Conservation (phyloP, 305 asterid genomes). For the Solanum chacoense region DNA sequence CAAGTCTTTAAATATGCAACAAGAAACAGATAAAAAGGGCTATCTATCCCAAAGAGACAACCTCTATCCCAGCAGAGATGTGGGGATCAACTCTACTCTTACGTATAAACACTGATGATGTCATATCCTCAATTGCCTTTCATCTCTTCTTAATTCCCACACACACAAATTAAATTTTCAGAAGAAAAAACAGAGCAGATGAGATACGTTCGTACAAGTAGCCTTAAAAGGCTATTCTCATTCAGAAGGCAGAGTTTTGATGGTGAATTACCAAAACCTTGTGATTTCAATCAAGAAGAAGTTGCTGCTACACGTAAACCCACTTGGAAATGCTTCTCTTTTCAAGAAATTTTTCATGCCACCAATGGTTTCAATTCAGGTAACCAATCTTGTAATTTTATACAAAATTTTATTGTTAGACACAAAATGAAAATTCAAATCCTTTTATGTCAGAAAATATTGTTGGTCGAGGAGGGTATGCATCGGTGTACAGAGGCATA, state of each 20-base stretch:
- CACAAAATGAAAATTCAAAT: not conserved
- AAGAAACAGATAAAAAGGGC: conserved; percentile 4
- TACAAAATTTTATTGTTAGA: not conserved
- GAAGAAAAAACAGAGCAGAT: conserved; percentile 11
- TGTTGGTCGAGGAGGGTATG: conserved; percentile 98
- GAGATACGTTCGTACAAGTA: conserved; percentile 75
- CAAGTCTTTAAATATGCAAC: conserved; percentile 3
- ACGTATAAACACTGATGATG: not conserved
- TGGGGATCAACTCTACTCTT: not conserved
- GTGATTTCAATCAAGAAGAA: conserved; percentile 9
- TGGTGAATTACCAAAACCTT: conserved; percentile 28
- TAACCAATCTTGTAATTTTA: not conserved
- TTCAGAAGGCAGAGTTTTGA: conserved; percentile 46
- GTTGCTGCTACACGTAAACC: conserved; percentile 26
- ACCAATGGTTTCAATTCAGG: conserved; percentile 75
- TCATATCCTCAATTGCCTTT: not conserved
- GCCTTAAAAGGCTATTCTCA: conserved; percentile 81
- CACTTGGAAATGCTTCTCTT: conserved; percentile 85
- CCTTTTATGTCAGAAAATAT: conserved; percentile 36
- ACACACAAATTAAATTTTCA: not conserved
- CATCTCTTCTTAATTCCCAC: not conserved
- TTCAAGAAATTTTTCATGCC: conserved; percentile 59
- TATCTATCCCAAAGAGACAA: not conserved
- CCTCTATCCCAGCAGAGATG: conserved; percentile 1
- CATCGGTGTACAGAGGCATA: conserved; percentile 85